phyloP scores from a whole-genome alignment of 257 asterid genomes.

The Paraleonurus japonicus region DNA sequence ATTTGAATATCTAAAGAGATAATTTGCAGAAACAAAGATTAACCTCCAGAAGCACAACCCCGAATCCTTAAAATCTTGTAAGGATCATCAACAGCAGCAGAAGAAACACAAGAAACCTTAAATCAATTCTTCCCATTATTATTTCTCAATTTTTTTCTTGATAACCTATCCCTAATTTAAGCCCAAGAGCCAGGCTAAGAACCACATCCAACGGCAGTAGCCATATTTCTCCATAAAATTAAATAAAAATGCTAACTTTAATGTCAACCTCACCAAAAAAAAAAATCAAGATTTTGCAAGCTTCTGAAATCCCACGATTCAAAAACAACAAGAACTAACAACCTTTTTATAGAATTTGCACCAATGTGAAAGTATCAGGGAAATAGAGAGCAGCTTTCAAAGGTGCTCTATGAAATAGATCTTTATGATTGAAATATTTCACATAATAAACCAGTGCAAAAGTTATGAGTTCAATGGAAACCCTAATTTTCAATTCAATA shows the following conservation, averaged over 20 bases:
- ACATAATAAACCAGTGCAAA: not conserved
- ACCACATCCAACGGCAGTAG: conserved; percentile 45
- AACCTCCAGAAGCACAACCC: conserved; percentile 82
- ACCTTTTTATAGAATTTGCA: not conserved
- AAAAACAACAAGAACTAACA: not conserved
- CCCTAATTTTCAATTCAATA: not conserved
- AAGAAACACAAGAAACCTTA: conserved; percentile 52
- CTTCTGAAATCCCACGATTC: conserved; percentile 22
- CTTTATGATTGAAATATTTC: conserved; percentile 10
- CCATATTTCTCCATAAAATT: conserved; percentile 34
- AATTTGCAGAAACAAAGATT: conserved; percentile 1
- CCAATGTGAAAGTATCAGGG: conserved; percentile 17
- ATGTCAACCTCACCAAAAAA: not conserved
- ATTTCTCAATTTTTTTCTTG: conserved; percentile 23
- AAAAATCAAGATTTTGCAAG: conserved; percentile 14
- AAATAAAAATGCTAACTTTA: not conserved
- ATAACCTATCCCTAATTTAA: conserved; percentile 32
- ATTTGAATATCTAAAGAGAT: not conserved
- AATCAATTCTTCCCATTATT: conserved; percentile 25
- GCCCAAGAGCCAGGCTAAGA: conserved; percentile 43
- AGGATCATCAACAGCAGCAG: conserved; percentile 56
- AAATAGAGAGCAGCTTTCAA: conserved; percentile 18
- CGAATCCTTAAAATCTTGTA: conserved; percentile 65
- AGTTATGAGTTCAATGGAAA: not conserved
- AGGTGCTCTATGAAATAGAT: not conserved